A percentile compares a stretch with the other conserved stretches of the same genome.
Evolutionary conservation across 2,329 filamentous ascomycete genomes (phyloP).

Genomic region (Helotiales sp.): DNA sequence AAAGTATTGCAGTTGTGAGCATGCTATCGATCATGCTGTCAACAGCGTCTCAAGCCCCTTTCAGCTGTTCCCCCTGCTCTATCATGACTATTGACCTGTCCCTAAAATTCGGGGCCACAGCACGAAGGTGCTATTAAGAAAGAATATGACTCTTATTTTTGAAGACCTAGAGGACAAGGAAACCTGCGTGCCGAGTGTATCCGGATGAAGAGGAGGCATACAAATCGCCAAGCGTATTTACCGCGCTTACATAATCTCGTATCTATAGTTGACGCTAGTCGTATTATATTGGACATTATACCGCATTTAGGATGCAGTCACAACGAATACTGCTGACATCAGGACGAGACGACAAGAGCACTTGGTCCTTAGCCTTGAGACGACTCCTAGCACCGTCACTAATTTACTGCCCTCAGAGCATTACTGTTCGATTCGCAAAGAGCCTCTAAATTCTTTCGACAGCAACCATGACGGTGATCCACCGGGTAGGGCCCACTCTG

Average conservation of each 20-base stretch:
- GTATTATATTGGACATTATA: neutral
- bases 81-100: neutral
- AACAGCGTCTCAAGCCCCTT: constrained; percentile 6
- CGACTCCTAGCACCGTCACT: too few species aligned
- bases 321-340: too few species aligned
- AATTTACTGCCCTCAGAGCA: neutral
- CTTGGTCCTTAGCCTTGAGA: neutral
- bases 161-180: neutral
- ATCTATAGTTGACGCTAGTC: neutral
- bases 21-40: constrained; percentile 10
- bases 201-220: neutral
- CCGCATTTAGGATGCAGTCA: too few species aligned
- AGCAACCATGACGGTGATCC: neutral
- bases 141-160: neutral
- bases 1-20: constrained; percentile 6
- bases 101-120: neutral
- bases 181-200: neutral
- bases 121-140: neutral
- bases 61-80: constrained; percentile 5
- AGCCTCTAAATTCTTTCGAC: neutral
- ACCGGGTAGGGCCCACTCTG: neutral
- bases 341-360: too few species aligned
- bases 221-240: neutral
- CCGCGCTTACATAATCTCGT: neutral
- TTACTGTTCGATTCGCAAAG: neutral